Conservation (phyloP, 306 rosid genomes). For the Cyclanthera cordifolia region DNA sequence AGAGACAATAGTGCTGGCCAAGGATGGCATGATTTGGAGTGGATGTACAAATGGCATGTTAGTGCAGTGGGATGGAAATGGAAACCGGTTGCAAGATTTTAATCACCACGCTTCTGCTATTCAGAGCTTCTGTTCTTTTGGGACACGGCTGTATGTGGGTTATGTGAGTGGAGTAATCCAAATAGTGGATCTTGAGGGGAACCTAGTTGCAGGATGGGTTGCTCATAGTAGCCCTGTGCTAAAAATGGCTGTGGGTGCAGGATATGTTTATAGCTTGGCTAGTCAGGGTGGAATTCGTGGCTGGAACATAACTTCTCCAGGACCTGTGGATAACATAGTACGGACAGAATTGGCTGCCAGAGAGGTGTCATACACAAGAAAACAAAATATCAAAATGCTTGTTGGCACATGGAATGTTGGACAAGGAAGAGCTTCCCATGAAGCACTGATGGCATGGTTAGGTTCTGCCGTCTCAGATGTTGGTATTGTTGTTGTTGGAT, state of each 20-base stretch:
- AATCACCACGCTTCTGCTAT: conserved; percentile 61
- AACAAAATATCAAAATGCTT: conserved; percentile 62
- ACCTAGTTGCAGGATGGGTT: conserved; percentile 70
- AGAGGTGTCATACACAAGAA: conserved; percentile 48
- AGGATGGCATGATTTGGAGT: conserved; percentile 90
- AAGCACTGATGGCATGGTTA: conserved; percentile 72
- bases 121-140: conserved; percentile 74
- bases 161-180: conserved; percentile 80
- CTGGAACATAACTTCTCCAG: conserved; percentile 84
- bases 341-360: conserved; percentile 61
- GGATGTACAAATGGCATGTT: conserved; percentile 89
- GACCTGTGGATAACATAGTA: conserved; percentile 56
- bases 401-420: conserved; percentile 99
- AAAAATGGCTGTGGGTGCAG: conserved; percentile 56
- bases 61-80: conserved; percentile 87
- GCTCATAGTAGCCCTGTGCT: conserved; percentile 89
- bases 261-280: conserved; percentile 74
- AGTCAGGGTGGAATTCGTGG: conserved; percentile 94
- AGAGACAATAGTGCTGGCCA: conserved; percentile 58
- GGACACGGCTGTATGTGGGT: conserved; percentile 64
- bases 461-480: conserved; percentile 82
- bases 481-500: conserved; percentile 85
- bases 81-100: conserved; percentile 72
- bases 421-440: conserved; percentile 90
- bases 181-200: conserved; percentile 80